Base-by-base conservation (phyloP, 805 yeast species). In the Candida wancherniae region DNA sequence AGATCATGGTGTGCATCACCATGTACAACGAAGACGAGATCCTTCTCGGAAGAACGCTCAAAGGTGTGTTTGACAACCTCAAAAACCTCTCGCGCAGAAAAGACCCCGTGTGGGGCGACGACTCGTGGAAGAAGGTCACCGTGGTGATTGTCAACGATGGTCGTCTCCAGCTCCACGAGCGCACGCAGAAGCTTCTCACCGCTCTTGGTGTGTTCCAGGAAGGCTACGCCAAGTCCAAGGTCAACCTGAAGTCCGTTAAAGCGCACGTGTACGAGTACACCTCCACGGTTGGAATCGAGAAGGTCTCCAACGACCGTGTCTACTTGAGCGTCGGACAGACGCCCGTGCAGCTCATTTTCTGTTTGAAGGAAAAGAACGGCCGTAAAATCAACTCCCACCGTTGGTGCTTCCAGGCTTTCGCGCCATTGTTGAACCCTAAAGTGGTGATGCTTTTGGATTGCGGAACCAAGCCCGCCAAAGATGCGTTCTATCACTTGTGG, bases 351-450 rank as follows among this genome's bases (percentile, higher is more conserved):
- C 64, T 92, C 58, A 56, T 90, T 15, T 88, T 88, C 55, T 90
- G 96, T 48, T 62, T 90, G 48, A 90, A 90, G 53, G 97, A 90
- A 51, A 77, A 79, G 50, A 90, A 90, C 56, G 77, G 82, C 44
- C 79, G 83, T 53, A 90, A 90, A 51, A 90, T 90, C 55, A 90
- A 90, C 57, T 86, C 96, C 3, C 98, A 90, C 60, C 73, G 97
- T 47, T 90, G 98, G 98, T 87, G 94, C 18, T 79, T 90, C 59
- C 92, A 90, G 57, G 94, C 95, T 2, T 85, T 90, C 63, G 84
- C 87, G 9, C 84, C 88, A 19, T 68, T 82, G 18, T 61, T 90
- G 32, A 70, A 82, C 31, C 97, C 98, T 3, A 78, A 77, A 30
- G 82, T 87, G 15, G 83, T 92, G 16, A 79, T 85, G 39, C 64